Evolutionary conservation across 192 early-diverging fungal genomes (phyloP), one percentile per base, ranked within the genome.

Genomic region (Rhizoclosmatium globosum): DNA sequence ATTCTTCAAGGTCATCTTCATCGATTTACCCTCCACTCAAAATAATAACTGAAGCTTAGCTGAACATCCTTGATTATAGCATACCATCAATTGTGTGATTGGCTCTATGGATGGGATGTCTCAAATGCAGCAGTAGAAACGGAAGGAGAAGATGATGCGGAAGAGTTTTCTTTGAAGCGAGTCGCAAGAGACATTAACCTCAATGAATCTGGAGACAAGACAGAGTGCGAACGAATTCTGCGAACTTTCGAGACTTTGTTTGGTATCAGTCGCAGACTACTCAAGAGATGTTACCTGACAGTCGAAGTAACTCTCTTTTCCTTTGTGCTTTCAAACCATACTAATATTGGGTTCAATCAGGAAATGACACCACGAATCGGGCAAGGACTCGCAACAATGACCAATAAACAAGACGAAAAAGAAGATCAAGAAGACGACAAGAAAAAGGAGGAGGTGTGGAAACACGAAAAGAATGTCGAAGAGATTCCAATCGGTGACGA

Each of bases 41-140:
- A n/a, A n/a, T n/a, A n/a, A n/a, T n/a, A n/a, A n/a, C n/a, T n/a
- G 13, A 57, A 15, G 13, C n/a, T n/a, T 57, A 57, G 61, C 39
- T n/a, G n/a, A n/a, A n/a, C n/a, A n/a, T n/a, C n/a, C n/a, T 46
- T 82, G 9, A 83, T n/a, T n/a, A n/a, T 85, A 38, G 89, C 89
- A 3, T 91, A 89, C 71, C 87, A 89, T 77, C 87, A 87, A 68
- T 71, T 91, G 44, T 84, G 85, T 74, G 89, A 91, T 67, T 91
- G 89, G 89, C 81, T 89, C 57, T 91, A 88, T 60, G 89, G 89
- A 38, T 91, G 89, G 89, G 87, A 87, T 74, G 89, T 91, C 19
- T 82, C 81, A 11, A 86, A 90, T 67, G 84, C 21, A n/a, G 64
- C 81, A 1, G 76, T 74, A 19, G 75, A 17, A 3, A 66, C 43